phyloP scores from a whole-genome alignment of 352 stramenopile genomes.

The Phytophthora sojae region DNA sequence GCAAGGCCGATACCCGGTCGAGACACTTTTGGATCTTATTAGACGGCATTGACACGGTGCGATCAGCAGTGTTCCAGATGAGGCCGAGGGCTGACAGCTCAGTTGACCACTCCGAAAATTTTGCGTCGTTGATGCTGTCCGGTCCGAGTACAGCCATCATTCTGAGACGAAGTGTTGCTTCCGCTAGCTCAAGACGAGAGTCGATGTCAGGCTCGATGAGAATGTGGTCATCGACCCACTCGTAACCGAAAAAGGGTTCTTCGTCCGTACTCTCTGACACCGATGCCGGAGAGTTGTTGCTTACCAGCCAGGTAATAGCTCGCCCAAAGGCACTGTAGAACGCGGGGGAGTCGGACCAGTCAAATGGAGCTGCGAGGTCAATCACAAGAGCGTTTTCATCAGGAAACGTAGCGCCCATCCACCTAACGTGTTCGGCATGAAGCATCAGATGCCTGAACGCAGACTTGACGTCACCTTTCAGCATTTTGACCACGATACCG shows the following conservation, averaged over 20 bases:
- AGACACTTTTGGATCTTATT: conserved; percentile 33
- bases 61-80: conserved; percentile 12
- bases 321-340: conserved; percentile 26
- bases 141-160: conserved; percentile 33
- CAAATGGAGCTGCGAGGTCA: conserved; percentile 29
- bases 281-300: conserved; percentile 23
- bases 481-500: background rate
- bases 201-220: conserved; percentile 24
- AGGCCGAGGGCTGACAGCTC: conserved; percentile 19
- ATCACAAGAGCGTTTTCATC: conserved; percentile 14
- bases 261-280: conserved; percentile 9
- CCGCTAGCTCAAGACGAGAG: conserved; percentile 10
- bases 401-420: conserved; percentile 23
- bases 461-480: conserved; percentile 33
- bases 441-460: conserved; percentile 20
- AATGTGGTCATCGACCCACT: conserved; percentile 46
- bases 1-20: conserved; percentile 1
- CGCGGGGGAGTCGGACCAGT: conserved; percentile 11
- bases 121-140: conserved; percentile 39
- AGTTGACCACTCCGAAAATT: conserved; percentile 28
- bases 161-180: conserved; percentile 12
- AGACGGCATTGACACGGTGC: conserved; percentile 17
- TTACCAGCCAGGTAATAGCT: conserved; percentile 18
- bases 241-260: conserved; percentile 27
- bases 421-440: conserved; percentile 11